phyloP scores from a whole-genome alignment of 306 rosid genomes.

The Cucurbita ficifolia region DNA sequence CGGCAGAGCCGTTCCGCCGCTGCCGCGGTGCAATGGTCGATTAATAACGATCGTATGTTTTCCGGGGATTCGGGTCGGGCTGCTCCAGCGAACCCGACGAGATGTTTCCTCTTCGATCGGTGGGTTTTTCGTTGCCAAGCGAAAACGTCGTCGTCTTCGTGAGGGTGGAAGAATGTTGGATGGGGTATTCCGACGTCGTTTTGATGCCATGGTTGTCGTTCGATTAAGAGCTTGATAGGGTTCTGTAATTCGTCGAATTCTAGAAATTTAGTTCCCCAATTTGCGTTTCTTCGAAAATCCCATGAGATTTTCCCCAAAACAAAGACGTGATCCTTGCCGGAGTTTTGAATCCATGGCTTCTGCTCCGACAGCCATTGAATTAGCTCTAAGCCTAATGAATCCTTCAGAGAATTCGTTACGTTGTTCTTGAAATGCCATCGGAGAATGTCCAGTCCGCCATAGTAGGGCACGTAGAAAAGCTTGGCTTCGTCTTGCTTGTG shows the following conservation, averaged over 20 bases:
- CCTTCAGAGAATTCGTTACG: constrained; percentile 32
- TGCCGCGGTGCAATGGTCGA: constrained; percentile 22
- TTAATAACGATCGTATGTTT: constrained; percentile 26
- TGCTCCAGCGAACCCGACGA: constrained; percentile 40
- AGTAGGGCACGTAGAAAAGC: constrained; percentile 42
- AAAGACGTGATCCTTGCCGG: constrained; percentile 46
- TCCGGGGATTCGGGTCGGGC: constrained; percentile 28
- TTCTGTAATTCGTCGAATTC: constrained; percentile 43
- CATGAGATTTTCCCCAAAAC: constrained; percentile 56
- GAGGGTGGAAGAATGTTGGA: constrained; percentile 49
- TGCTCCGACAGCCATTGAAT: constrained; percentile 33
- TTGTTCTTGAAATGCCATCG: constrained; percentile 51
- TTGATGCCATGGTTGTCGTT: constrained; percentile 46
- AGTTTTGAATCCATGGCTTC: constrained; percentile 25
- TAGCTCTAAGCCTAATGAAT: constrained; percentile 26
- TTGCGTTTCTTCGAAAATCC: constrained; percentile 39
- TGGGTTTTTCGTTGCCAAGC: constrained; percentile 40
- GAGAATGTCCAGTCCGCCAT: constrained; percentile 42
- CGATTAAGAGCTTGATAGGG: constrained; percentile 41
- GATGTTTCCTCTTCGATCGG: constrained; percentile 13
- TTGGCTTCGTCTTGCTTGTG: constrained; percentile 27
- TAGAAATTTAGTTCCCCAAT: constrained; percentile 40
- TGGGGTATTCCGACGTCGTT: constrained; percentile 55
- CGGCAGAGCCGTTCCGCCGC: constrained; percentile 12
- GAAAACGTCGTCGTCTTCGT: constrained; percentile 27